phyloP scores from a whole-genome alignment of 345 rosid species.

The Brassica cretica region DNA sequence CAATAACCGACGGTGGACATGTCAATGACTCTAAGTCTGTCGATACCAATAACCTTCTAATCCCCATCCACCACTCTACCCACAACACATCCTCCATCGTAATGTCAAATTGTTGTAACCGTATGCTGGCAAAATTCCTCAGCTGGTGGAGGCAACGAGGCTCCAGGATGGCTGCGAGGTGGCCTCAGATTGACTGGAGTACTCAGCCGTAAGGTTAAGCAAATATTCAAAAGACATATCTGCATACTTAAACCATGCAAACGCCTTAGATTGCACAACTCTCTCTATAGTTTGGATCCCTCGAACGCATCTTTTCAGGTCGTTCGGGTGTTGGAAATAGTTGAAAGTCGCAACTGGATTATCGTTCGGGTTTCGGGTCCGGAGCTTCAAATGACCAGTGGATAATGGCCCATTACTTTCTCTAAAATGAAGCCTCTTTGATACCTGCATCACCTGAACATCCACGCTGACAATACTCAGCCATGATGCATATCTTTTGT shows the following conservation, averaged over 20 bases:
- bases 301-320: conserved; percentile 54
- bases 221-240: conserved; percentile 41
- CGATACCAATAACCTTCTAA: conserved; percentile 67
- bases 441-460: not conserved
- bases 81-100: conserved; percentile 88
- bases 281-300: conserved; percentile 57
- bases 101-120: conserved; percentile 93
- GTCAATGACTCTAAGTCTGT: conserved; percentile 66
- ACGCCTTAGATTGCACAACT: conserved; percentile 52
- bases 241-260: conserved; percentile 44
- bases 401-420: conserved; percentile 61
- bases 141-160: conserved; percentile 45
- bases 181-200: conserved; percentile 71
- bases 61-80: conserved; percentile 71
- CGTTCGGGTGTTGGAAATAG: conserved; percentile 64
- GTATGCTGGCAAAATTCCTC: conserved; percentile 77
- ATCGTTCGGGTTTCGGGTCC: conserved; percentile 49
- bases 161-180: conserved; percentile 48
- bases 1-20: conserved; percentile 73
- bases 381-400: conserved; percentile 58
- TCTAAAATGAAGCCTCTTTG: conserved; percentile 65
- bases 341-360: conserved; percentile 67
- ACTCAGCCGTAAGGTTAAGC: conserved; percentile 48
- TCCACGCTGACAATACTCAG: too few relatives aligned
- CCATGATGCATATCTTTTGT: too few relatives aligned